Evolutionary conservation across 495 filamentous ascomycete genomes (phyloP).

Genomic region (Aspergillus sclerotiicarbonarius): DNA sequence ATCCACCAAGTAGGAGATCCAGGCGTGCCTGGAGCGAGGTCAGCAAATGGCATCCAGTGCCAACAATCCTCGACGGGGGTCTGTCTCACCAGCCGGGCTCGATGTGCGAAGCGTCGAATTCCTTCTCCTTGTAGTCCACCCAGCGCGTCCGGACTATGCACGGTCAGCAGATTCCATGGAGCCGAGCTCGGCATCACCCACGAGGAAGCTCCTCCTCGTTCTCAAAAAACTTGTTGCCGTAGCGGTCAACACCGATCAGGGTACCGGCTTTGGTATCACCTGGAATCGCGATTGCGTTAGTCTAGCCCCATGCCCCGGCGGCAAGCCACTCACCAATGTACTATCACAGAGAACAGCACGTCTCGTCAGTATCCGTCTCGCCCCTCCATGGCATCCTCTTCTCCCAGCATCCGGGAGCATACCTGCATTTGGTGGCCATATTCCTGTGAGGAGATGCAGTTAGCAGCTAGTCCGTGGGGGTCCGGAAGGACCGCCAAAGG

Average conservation of each 20-base stretch:
- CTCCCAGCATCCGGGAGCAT: constrained; percentile 30
- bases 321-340: constrained; percentile 59
- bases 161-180: constrained; percentile 3
- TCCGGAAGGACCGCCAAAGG: constrained; percentile 15
- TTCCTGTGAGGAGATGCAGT: constrained; percentile 55
- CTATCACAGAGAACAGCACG: constrained; percentile 37
- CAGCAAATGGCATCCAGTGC: background rate
- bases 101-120: constrained; percentile 87
- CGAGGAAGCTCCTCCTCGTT: constrained; percentile 92
- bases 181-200: constrained; percentile 40
- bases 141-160: constrained; percentile 86
- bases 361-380: constrained; percentile 23
- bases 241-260: constrained; percentile 81
- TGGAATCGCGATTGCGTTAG: constrained; percentile 41
- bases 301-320: constrained; percentile 4
- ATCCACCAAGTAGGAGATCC: constrained; percentile 92
- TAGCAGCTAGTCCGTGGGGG: constrained; percentile 24
- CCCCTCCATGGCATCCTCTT: constrained; percentile 11
- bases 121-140: constrained; percentile 90
- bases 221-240: constrained; percentile 97
- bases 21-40: constrained; percentile 69
- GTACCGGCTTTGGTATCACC: constrained; percentile 97
- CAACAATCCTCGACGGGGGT: background rate
- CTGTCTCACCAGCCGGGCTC: constrained; percentile 82
- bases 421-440: constrained; percentile 92